Percentiles rank a stretch among this genome's conserved stretches.
phyloP scores from a whole-genome alignment of 2,329 filamentous ascomycete species.

The Chaetomiaceae sp. region DNA sequence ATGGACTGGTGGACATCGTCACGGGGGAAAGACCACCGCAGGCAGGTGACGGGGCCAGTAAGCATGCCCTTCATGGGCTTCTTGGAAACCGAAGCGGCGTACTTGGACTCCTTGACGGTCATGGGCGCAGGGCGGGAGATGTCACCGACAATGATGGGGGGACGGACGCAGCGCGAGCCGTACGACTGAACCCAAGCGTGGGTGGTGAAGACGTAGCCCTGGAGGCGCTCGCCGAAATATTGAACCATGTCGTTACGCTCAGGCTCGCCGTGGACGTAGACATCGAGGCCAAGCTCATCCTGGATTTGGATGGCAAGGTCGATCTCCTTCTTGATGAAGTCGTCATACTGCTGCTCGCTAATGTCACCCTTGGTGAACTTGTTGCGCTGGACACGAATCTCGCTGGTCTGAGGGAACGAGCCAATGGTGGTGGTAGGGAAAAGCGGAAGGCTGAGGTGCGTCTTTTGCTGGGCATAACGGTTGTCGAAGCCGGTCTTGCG shows the following conservation, averaged over 20 bases:
- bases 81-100: slow-evolving; percentile 89
- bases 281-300: slow-evolving; percentile 95
- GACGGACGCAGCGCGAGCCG: slow-evolving; percentile 95
- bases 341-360: slow-evolving; percentile 85
- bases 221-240: slow-evolving; percentile 97
- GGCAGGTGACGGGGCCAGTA: slow-evolving; percentile 96
- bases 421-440: slow-evolving; percentile 99
- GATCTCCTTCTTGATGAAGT: slow-evolving; percentile 99
- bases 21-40: slow-evolving; percentile 99
- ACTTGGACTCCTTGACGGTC: slow-evolving; percentile 99
- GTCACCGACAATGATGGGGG: slow-evolving; percentile 97
- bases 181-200: slow-evolving; percentile 98
- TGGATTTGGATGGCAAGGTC: slow-evolving; percentile 92
- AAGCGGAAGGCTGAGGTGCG: slow-evolving; percentile 85
- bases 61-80: slow-evolving; percentile 99
- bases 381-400: slow-evolving; percentile 94
- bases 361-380: slow-evolving; percentile 99
- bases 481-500: slow-evolving; percentile 83
- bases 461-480: slow-evolving; percentile 84
- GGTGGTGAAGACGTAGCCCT: slow-evolving; percentile 98
- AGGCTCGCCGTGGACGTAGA: slow-evolving; percentile 97
- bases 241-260: slow-evolving; percentile 99
- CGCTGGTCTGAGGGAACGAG: slow-evolving; percentile 98
- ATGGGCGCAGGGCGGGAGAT: slow-evolving; percentile 95
- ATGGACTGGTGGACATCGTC: slow-evolving; percentile 99